Evolutionary conservation across 2,329 filamentous ascomycete species (phyloP), one percentile per base, ranked within the genome.

Genomic region (Colletotrichum liriopes): DNA sequence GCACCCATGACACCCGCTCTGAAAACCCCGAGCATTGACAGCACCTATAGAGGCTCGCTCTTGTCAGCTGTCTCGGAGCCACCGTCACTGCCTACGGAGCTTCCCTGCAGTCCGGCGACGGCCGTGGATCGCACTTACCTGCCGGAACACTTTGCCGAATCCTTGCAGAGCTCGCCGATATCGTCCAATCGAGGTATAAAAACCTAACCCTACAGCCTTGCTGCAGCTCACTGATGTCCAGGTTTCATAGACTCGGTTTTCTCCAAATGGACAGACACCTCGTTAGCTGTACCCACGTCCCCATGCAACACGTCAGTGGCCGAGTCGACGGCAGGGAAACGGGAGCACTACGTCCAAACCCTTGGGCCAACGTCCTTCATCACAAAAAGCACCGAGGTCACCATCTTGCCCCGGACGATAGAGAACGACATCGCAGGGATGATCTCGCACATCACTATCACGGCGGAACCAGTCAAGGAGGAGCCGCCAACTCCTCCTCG

Each of bases 311-410:
- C 77, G 5, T 81, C 81, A 6, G 71, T 77, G 12, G 73, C 77
- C 18, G 80, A 82, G 51, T 76, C 77, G 5, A 74, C 71, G 26
- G 58, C 75, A 18, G 77, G 77, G 16, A 80, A 79, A 23, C 78
- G 76, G 29, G 76, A 79, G 1, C 81, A 79, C 20, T 72, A 81
- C 23, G 77, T 84, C 18, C 85, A 87, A 70, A 77, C 78, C 11
- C 76, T 86, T 16, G 84, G 82, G 3, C 80, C 82, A 18, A 81
- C 78, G 3, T 86, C 86, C 1, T 85, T 82, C 69, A 77, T 86
- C 54, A 84, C 81, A 6, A 82, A 82, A 72, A 82, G 76, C 14
- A 84, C 82, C 7, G 82, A 85, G 67, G 77, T 84, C 45, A 80
- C 77, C 1, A 76, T 81, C 20, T 80, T 81, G n/a, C 76, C 77